Base-by-base conservation (phyloP, 2,329 filamentous ascomycete species). In the Fusarium fujikuroi region DNA sequence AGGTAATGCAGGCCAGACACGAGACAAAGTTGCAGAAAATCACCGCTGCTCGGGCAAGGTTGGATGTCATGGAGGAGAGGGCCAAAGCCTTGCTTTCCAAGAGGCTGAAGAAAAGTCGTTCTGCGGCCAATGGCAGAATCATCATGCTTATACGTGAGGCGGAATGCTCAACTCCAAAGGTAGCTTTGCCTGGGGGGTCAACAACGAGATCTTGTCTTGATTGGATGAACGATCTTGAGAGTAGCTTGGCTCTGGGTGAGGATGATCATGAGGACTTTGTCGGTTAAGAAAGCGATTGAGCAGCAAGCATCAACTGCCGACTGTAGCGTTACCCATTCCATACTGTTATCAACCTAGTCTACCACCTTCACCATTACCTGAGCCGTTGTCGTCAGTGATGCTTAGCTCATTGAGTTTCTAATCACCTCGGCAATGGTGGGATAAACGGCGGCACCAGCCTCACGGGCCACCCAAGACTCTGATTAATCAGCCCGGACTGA, bases 1-100 rank as follows among this genome's bases (percentile, higher is more conserved):
- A 43, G 3, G 14, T 21, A n/a, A 4, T 54, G 1, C 18, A 47
- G 2, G 3, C 21, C 0, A 23, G 1, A 3, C 18, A 9, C 6
- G 25, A 54, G 2, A 5, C 14, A 4, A 68, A 62, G 19, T 1
- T 49, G 7, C 18, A 9, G 1, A 7, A 28, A 1, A 49, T 67
- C 3, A 25, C 30, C 3, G 30, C 18, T 12, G 46, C 18, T 7
- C 34, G 62, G 0, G 18, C 46, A 3, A 67, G n/a, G 14, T 11
- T 67, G 5, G 34, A 67, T 21, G 8, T 1, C 3, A 6, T 67
- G 2, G 46, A 67, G 19, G 37, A n/a, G 4, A 16, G 18, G 2
- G 21, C 23, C 11, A 60, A 36, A 1, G 9, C 34, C 1, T 30
- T 12, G 3, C 37, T 60, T 0, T 30, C 37, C 0, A 43, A 5